A percentile compares a stretch with the other conserved stretches of the same genome.
Conservation (phyloP, 805 yeast genomes). For the Candida dajiaensis region DNA sequence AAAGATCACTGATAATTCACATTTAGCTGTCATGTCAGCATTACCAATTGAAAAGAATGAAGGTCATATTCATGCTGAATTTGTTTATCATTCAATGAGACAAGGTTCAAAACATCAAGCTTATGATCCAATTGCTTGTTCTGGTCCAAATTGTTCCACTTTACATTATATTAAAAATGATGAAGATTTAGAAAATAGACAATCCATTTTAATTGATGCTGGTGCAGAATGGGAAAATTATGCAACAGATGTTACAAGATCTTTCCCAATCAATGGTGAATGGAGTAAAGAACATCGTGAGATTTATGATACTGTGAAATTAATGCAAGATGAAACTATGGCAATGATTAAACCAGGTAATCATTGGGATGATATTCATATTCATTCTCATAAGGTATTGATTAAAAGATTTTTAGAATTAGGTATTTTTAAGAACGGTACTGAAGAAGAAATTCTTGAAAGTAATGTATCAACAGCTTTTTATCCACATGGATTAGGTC, state of each 20-base stretch:
- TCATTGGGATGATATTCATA: constrained; percentile 79
- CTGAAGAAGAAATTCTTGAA: constrained; percentile 60
- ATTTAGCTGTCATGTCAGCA: constrained; percentile 89
- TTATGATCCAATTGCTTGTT: constrained; percentile 93
- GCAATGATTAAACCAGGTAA: constrained; percentile 74
- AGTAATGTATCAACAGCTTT: constrained; percentile 72
- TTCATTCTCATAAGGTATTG: constrained; percentile 71
- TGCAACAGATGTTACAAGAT: constrained; percentile 90
- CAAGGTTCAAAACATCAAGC: constrained; percentile 89
- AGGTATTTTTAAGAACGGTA: constrained; percentile 65
- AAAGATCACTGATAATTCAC: constrained; percentile 80
- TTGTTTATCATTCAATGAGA: constrained; percentile 85
- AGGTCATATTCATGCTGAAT: constrained; percentile 93
- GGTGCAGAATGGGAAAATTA: constrained; percentile 97
- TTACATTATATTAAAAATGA: constrained; percentile 86
- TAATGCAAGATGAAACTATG: constrained; percentile 78
- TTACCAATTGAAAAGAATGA: constrained; percentile 82
- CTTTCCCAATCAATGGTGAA: constrained; percentile 86
- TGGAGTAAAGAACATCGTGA: constrained; percentile 86
- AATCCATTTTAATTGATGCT: constrained; percentile 81
- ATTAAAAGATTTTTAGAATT: constrained; percentile 63
- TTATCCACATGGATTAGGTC: constrained; percentile 96
- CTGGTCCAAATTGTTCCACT: constrained; percentile 88
- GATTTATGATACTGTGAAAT: constrained; percentile 70
- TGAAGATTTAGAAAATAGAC: constrained; percentile 48